Base-by-base conservation (phyloP, 2,329 filamentous ascomycete genomes). In the Monosporascus cannonballus region DNA sequence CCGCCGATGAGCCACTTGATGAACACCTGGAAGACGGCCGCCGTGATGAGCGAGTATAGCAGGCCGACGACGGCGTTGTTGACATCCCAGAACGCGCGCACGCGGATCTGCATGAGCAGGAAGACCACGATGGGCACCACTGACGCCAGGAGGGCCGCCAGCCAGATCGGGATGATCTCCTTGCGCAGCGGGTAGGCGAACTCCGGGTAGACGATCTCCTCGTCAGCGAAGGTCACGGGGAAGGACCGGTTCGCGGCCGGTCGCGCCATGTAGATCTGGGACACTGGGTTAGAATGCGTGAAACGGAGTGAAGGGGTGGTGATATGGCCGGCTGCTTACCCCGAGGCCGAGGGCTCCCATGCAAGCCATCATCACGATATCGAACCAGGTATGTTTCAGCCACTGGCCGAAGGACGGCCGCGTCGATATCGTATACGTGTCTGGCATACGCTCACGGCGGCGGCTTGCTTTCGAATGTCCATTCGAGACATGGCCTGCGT, bases 21-120 rank as follows among this genome's bases (percentile, higher is more conserved):
- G 63, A 89, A 85, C 59, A 90, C 86, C 63, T 90, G 87, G 72
- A 90, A 89, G 48, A 90, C 81, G n/a, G 85, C 83, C 3, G 84
- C 84, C 6, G 78, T 75, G 69, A 89, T 87, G 56, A 89, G 76
- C 1, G 81, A 76, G 73, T 90, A 90, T 0, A 89, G 70, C 0
- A 90, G 77, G 15, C 86, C 87, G 47, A 89, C 76, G 48, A 84
- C 73, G 45, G 80, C 86, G 64, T 90, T 90, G 73, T 89, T 89
- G 62, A 83, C 72, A 52, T 86, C 83, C 83, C 83, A 86, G 71
- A 86, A 86, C 7, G 79, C 84, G 51, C 81, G 79, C 47, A 89
- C 75, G 48, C 85, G 81, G 59, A 89, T 77, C 67, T 90, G 86
- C 71, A 84, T 79, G 51, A 84, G 59, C 3, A 87, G 69, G 61